Conservation (phyloP, 2,329 filamentous ascomycete genomes). For the Hortaea sp. region DNA sequence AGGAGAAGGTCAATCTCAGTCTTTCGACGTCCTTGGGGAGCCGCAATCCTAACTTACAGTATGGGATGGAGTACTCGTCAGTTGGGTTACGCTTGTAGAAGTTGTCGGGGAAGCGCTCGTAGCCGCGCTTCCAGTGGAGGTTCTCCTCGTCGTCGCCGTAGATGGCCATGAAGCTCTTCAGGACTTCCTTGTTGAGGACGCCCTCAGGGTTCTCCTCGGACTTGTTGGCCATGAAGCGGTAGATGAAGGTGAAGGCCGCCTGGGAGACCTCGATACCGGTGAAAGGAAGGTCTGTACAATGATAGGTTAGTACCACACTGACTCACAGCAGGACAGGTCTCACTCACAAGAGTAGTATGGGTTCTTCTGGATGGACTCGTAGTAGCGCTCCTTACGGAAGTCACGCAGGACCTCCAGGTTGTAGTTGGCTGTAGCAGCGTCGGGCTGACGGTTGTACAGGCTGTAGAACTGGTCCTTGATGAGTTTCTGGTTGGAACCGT, state of each 20-base stretch:
- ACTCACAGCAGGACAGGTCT: background rate
- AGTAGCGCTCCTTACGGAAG: conserved; percentile 19
- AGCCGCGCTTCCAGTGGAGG: conserved; percentile 13
- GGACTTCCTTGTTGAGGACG: conserved; percentile 24
- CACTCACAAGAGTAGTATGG: conserved; percentile 13
- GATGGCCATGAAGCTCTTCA: conserved; percentile 33
- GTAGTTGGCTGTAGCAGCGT: conserved; percentile 20
- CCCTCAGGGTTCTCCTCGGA: conserved; percentile 29
- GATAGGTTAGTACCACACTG: background rate
- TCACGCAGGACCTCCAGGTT: conserved; percentile 21
- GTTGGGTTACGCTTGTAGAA: conserved; percentile 16
- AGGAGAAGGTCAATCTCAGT: background rate
- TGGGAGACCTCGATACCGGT: conserved; percentile 20
- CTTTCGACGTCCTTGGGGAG: too few species aligned
- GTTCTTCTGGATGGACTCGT: conserved; percentile 20
- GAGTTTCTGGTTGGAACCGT: conserved; percentile 13
- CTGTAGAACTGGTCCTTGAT: conserved; percentile 13
- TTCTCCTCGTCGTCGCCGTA: conserved; percentile 21
- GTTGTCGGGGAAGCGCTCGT: conserved; percentile 17
- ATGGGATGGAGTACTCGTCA: conserved; percentile 17
- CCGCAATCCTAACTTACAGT: conserved; percentile 7
- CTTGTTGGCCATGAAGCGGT: conserved; percentile 32
- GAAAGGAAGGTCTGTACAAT: conserved; percentile 13
- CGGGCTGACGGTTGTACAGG: conserved; percentile 18
- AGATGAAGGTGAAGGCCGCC: conserved; percentile 25